Evolutionary conservation across 805 yeast genomes (phyloP).

Genomic region (Wickerhamiella siamensis): DNA sequence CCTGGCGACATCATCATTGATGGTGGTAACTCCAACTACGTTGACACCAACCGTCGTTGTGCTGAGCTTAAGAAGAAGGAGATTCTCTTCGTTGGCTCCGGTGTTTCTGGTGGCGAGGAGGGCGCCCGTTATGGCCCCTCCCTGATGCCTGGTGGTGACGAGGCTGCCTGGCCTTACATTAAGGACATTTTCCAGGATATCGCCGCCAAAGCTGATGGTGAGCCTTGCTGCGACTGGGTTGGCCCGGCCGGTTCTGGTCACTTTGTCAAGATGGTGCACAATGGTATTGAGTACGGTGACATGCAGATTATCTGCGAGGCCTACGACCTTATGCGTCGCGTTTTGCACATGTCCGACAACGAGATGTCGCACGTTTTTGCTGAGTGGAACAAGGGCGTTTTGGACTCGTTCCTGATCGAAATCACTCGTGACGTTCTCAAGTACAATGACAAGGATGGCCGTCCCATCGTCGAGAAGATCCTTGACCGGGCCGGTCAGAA

Average conservation of each 20-base stretch:
- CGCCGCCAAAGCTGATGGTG: constrained; percentile 93
- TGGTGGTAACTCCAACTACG: constrained; percentile 99
- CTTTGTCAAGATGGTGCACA: constrained; percentile 98
- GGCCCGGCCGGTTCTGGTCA: constrained; percentile 99
- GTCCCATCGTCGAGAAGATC: constrained; percentile 90
- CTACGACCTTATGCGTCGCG: constrained; percentile 87
- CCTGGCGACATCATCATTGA: constrained; percentile 96
- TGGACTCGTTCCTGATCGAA: constrained; percentile 93
- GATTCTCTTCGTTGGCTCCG: constrained; percentile 88
- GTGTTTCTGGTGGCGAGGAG: constrained; percentile 99
- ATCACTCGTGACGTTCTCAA: constrained; percentile 90
- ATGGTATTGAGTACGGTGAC: constrained; percentile 99
- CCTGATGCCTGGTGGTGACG: constrained; percentile 98
- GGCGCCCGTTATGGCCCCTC: constrained; percentile 99
- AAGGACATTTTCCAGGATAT: constrained; percentile 93
- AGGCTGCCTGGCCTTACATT: constrained; percentile 97
- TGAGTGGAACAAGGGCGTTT: constrained; percentile 92
- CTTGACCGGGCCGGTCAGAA: constrained; percentile 96
- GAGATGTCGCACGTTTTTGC: constrained; percentile 89
- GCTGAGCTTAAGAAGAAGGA: constrained; percentile 80
- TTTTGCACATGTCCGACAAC: constrained; percentile 76
- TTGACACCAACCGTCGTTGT: constrained; percentile 94
- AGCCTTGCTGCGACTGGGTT: constrained; percentile 99
- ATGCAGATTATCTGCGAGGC: constrained; percentile 99
- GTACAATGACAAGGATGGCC: constrained; percentile 78